phyloP scores from a whole-genome alignment of 2,329 filamentous ascomycete species.

The Penicillium paneum region DNA sequence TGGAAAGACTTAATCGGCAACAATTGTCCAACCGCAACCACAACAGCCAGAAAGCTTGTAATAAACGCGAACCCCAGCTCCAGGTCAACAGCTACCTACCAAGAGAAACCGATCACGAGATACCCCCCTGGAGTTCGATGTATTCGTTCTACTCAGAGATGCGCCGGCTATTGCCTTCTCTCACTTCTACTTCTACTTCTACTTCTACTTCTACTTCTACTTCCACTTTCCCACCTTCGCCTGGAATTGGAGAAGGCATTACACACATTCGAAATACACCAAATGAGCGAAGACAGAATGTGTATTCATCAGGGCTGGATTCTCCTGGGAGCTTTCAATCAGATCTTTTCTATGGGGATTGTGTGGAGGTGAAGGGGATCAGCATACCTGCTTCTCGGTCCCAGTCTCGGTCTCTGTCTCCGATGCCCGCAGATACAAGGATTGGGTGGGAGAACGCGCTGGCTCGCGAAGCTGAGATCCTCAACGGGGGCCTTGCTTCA shows the following conservation, averaged over 20 bases:
- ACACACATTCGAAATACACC: background rate
- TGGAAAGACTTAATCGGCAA: background rate
- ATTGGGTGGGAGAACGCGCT: background rate
- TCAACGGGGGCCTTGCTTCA: background rate
- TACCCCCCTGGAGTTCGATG: constrained; percentile 6
- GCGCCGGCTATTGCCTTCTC: background rate
- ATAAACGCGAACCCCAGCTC: background rate
- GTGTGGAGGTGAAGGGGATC: background rate
- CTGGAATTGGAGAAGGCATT: background rate
- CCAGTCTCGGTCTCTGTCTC: background rate
- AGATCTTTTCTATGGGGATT: background rate
- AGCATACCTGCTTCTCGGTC: background rate
- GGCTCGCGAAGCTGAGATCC: background rate
- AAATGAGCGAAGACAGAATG: background rate
- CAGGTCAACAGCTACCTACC: background rate
- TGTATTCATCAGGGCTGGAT: background rate
- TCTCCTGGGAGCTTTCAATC: background rate
- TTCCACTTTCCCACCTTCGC: background rate
- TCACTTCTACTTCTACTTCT: background rate
- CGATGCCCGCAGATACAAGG: background rate
- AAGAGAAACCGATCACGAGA: background rate
- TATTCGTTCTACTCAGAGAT: constrained; percentile 3
- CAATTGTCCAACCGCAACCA: background rate
- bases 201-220: background rate
- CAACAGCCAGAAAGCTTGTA: background rate